Base-by-base conservation (phyloP, 1,284 basidiomycete species). In the Gastroboletus turbinatus region DNA sequence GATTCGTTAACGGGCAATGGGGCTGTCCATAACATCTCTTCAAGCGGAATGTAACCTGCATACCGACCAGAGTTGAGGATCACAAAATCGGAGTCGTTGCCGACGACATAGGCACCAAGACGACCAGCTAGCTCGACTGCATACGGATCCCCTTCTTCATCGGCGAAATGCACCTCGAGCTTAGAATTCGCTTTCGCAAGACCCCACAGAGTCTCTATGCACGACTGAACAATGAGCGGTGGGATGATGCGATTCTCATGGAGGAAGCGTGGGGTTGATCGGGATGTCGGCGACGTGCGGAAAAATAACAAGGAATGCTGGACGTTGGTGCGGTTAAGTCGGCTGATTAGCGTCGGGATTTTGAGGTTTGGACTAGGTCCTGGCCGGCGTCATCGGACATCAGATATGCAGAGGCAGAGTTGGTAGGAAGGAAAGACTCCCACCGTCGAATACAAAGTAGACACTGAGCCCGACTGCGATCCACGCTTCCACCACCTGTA, bases 381-480 rank as follows among this genome's bases (percentile, higher is more conserved):
- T 94, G 58, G 2, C 40, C 52, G 39, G 23, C 33, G 35, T 39
- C 39, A 53, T 46, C 25, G 64, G 63, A 63, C 13, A 33, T 75
- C 66, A 58, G 70, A 52, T 17, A 36, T 19, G 48, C 2, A 42
- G 46, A 50, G 19, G 27, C 5, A 46, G n/a, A 13, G 27, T 17
- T 38, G n/a, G 5, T 19, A 36, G 25, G 33, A 23, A 44, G 50
- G 40, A 45, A 30, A 19, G 10, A 36, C 2, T 75, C 84, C 58
- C 61, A 94, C 95, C 95, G 70, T 98, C 95, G 68, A 97, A 97
- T 8, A 97, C 93, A 66, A 98, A 94, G 55, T 87, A 82, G 1
- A 94, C 79, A 56, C 81, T 78, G 45, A 96, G 73, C 7, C 92
- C 91, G 4, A 93, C 78, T 23, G 74, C 72, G 32, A 88, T 76